phyloP scores from a whole-genome alignment of 441 rosid genomes.

The Dalechampia spathulata region DNA sequence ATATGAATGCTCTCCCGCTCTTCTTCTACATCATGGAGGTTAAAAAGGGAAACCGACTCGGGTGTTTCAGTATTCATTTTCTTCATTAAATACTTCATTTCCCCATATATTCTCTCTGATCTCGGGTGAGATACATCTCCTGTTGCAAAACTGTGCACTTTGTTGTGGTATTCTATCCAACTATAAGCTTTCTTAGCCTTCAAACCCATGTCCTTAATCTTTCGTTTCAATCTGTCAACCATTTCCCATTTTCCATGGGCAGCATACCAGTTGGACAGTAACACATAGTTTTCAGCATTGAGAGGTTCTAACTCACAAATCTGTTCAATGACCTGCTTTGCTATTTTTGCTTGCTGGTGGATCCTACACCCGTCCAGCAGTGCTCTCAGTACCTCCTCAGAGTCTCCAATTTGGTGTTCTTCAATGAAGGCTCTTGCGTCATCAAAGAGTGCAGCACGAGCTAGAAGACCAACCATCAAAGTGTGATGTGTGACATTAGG shows the following conservation, averaged over 20 bases:
- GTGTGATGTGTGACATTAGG: conserved; percentile 26
- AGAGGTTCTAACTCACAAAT: conserved; percentile 38
- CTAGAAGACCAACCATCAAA: conserved; percentile 37
- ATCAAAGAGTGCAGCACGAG: conserved; percentile 29
- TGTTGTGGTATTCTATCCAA: conserved; percentile 46
- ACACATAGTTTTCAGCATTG: conserved; percentile 36
- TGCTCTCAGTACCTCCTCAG: conserved; percentile 28
- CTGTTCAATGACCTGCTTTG: conserved; percentile 32
- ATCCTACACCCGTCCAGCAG: conserved; percentile 40
- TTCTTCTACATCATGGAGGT: conserved; percentile 37
- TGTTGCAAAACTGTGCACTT: conserved; percentile 45
- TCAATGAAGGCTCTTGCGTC: conserved; percentile 33
- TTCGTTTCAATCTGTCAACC: conserved; percentile 25
- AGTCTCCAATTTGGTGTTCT: conserved; percentile 25
- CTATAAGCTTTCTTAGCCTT: conserved; percentile 34
- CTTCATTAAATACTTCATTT: conserved; percentile 27
- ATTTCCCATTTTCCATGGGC: conserved; percentile 25
- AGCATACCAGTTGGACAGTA: conserved; percentile 35
- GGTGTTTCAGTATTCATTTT: conserved; percentile 22
- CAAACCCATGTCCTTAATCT: conserved; percentile 34
- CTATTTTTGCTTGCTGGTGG: conserved; percentile 24
- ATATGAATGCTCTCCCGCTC: conserved; percentile 33
- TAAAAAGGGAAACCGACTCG: conserved; percentile 13
- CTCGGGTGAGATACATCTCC: conserved; percentile 48
- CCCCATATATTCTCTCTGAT: conserved; percentile 34